A percentile compares a stretch with the other conserved stretches of the same genome.
Conservation (phyloP, 768 basidiomycete genomes). For the Dacryopinax primogenitus region DNA sequence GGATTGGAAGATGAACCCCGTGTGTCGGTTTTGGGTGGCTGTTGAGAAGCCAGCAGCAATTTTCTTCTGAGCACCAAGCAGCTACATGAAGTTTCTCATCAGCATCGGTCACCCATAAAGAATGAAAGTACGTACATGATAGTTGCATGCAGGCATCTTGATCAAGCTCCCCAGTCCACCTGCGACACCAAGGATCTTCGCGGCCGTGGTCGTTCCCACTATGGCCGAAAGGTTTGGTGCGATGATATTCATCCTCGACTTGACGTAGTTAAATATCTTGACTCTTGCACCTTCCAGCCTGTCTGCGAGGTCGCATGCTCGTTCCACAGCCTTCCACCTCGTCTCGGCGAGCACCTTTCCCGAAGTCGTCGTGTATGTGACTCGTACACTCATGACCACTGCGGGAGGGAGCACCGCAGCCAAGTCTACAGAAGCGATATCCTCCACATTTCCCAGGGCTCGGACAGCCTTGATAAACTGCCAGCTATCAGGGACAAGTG, state of each 20-base stretch:
- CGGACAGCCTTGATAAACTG: constrained; percentile 90
- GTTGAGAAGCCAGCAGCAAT: constrained; percentile 87
- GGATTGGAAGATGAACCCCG: constrained; percentile 93
- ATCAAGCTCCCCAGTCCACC: constrained; percentile 82
- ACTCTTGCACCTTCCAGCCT: constrained; percentile 68
- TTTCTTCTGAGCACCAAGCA: constrained; percentile 88
- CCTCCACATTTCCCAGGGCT: constrained; percentile 73
- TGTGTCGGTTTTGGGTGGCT: constrained; percentile 75
- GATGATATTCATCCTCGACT: constrained; percentile 95
- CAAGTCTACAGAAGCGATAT: constrained; percentile 76
- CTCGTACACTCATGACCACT: constrained; percentile 87
- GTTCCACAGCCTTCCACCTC: constrained; percentile 69
- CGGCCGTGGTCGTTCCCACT: constrained; percentile 96
- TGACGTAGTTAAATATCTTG: constrained; percentile 97
- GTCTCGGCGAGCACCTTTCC: constrained; percentile 56
- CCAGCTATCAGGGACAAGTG: constrained; percentile 78
- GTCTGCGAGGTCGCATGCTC: constrained; percentile 81
- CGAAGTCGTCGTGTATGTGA: constrained; percentile 84
- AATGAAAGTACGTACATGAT: constrained; percentile 50
- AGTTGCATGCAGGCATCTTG: constrained; percentile 92
- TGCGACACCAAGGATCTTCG: constrained; percentile 93
- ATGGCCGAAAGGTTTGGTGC: constrained; percentile 98
- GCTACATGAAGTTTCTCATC: constrained; percentile 39
- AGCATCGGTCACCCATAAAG: neutral
- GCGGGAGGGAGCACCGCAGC: constrained; percentile 71